Conservation (phyloP, 2,329 filamentous ascomycete species). For the Phoma herbarum region DNA sequence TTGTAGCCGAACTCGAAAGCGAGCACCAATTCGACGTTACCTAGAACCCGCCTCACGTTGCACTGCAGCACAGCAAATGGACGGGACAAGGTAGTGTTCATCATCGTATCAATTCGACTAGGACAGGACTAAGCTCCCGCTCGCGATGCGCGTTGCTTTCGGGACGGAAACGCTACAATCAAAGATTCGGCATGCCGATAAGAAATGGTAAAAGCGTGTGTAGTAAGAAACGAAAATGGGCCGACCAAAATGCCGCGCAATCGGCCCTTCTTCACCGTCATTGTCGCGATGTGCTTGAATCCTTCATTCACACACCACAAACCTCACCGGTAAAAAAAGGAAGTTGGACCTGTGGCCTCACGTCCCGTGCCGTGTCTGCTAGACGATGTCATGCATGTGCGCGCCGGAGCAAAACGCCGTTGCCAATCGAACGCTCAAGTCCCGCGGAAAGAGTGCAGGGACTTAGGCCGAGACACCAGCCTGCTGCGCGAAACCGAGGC, state of each 20-base stretch:
- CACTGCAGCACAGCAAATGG: slow-evolving; percentile 8
- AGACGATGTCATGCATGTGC: slow-evolving; percentile 5
- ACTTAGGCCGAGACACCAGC: slow-evolving; percentile 31
- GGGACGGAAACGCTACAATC: slow-evolving; percentile 1
- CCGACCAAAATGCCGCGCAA: background rate
- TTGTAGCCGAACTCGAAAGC: slow-evolving; percentile 10
- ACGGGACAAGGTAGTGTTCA: slow-evolving; percentile 3
- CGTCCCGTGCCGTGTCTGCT: slow-evolving; percentile 14
- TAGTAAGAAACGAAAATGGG: slow-evolving; percentile 15
- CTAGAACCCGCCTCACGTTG: background rate
- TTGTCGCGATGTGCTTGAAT: background rate
- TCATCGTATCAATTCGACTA: slow-evolving; percentile 10
- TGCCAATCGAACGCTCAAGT: background rate
- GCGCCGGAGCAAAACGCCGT: background rate
- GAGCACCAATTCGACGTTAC: background rate
- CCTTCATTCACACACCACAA: background rate
- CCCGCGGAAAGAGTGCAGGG: too few relatives aligned
- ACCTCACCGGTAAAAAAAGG: slow-evolving; percentile 4
- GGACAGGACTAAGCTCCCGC: slow-evolving; percentile 6
- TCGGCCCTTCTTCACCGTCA: slow-evolving; percentile 25
- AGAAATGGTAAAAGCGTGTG: slow-evolving; percentile 6
- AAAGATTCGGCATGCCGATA: slow-evolving; percentile 17
- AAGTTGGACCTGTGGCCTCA: background rate
- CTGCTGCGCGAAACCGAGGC: slow-evolving; percentile 58
- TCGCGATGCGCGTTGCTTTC: slow-evolving; percentile 3